phyloP scores from a whole-genome alignment of 1,284 basidiomycete species.

The Trichosporon coremiiforme region DNA sequence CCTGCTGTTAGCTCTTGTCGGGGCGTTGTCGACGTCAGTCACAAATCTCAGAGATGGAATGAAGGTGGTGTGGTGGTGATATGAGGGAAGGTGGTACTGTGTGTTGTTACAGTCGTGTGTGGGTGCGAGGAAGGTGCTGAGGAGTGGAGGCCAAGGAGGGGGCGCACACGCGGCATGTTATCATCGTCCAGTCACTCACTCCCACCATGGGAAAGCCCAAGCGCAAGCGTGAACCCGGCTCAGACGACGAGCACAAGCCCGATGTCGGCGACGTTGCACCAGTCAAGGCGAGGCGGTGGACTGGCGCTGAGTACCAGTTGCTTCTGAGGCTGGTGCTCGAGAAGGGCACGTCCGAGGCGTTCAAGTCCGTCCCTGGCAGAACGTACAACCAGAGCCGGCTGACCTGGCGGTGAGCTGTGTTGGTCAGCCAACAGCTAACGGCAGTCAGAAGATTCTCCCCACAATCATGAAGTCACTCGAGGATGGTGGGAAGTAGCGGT shows the following conservation, averaged over 20 bases:
- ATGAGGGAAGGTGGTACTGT: too few relatives aligned
- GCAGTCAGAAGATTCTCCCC: background rate
- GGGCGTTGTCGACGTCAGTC: too few relatives aligned
- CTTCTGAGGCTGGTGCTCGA: slow-evolving; percentile 1
- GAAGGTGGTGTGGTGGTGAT: too few relatives aligned
- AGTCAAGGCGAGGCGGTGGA: background rate
- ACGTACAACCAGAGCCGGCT: slow-evolving; percentile 13
- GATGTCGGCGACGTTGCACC: background rate
- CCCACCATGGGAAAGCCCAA: background rate
- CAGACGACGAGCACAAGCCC: background rate
- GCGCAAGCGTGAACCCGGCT: background rate
- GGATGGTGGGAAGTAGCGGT: background rate
- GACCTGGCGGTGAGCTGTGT: slow-evolving; percentile 6
- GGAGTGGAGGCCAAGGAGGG: background rate
- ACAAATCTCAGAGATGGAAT: too few relatives aligned
- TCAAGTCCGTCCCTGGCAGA: slow-evolving; percentile 6
- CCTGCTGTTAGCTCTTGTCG: too few relatives aligned
- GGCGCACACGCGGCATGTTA: background rate
- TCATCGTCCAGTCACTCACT: background rate
- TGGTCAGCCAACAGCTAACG: background rate
- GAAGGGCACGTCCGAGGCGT: background rate
- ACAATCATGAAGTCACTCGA: background rate
- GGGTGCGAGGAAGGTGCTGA: background rate
- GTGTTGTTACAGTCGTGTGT: too few relatives aligned
- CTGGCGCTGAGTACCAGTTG: background rate